phyloP scores from a whole-genome alignment of 768 basidiomycete species.

The Leccinellum albellum region DNA sequence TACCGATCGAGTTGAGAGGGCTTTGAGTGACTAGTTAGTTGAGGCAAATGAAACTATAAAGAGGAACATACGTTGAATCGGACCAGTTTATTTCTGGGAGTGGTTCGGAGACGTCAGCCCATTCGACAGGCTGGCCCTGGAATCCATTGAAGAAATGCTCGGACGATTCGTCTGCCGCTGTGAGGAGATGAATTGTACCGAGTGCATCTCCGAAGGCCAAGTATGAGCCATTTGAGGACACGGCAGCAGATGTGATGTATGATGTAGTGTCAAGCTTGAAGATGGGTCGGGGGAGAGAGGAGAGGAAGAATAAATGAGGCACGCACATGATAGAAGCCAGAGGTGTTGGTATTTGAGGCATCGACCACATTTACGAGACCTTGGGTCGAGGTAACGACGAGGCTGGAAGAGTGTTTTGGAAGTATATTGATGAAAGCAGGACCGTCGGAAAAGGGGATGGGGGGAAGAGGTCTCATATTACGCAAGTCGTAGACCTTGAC shows the following conservation, averaged over 20 bases:
- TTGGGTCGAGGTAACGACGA: constrained; percentile 74
- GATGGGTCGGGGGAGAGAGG: constrained; percentile 2
- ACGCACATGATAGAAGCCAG: constrained; percentile 77
- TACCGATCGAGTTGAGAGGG: constrained; percentile 83
- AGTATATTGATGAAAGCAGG: constrained; percentile 83
- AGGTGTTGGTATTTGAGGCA: constrained; percentile 60
- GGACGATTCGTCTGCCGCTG: constrained; percentile 60
- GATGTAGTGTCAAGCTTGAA: constrained; percentile 65
- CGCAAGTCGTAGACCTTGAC: constrained; percentile 93
- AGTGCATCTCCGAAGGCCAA: constrained; percentile 90
- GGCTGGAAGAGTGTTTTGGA: constrained; percentile 68
- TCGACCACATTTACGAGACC: constrained; percentile 87
- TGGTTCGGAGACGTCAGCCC: constrained; percentile 72
- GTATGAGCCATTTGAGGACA: constrained; percentile 87
- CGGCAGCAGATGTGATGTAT: constrained; percentile 73
- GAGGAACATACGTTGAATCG: constrained; percentile 62
- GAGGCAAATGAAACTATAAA: not conserved
- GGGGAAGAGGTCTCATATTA: constrained; percentile 75
- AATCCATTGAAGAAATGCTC: constrained; percentile 82
- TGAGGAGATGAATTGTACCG: constrained; percentile 77
- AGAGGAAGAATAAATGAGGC: not conserved
- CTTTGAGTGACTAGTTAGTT: constrained; percentile 34
- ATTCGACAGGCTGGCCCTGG: constrained; percentile 80
- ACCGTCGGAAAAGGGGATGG: constrained; percentile 81
- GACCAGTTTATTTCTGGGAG: constrained; percentile 77